Base-by-base conservation (phyloP, 78 protist species). In the slime mould (Dictyostelium discoideum) region DNA sequence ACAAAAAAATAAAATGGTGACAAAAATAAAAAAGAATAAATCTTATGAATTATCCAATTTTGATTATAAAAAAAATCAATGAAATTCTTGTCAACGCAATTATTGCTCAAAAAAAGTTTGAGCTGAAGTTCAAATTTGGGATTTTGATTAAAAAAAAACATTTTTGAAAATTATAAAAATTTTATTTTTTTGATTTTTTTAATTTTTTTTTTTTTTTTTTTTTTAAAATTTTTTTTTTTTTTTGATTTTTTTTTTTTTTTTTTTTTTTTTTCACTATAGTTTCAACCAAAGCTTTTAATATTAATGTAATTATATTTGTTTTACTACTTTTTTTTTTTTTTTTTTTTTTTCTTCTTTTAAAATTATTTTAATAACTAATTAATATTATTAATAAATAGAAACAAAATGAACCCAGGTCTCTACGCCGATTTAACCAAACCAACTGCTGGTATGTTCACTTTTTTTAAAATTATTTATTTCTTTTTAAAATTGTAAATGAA, bases 341-440 rank as follows among this genome's bases (percentile, higher is more conserved):
- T 16, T 16, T 72, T 7, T n/a, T n/a, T n/a, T 65, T 65, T n/a
- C n/a, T 20, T 65, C 8, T 65, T 65, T 65, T 65, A 16, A n/a
- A 65, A 65, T n/a, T n/a, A n/a, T n/a, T n/a, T 65, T 65, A 65
- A 0, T n/a, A n/a, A n/a, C 32, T 7, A n/a, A 65, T 3, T n/a
- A 65, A 18, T 44, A 7, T 44, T n/a, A 7, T 26, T 26, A 11
- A 29, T 29, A 73, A 40, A 29, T 46, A 37, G 10, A n/a, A n/a
- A 22, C 22, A 76, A 76, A 76, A 81, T 81, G 86, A 57, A 11
- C 74, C 73, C 81, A 74, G 80, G 42, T 24, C 13, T 88, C 57
- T 88, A 80, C 94, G 42, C 24, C 50, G 94, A 88, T 48, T 88
- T 88, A 57, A 65, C 85, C 65, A 88, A 88, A 81, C 40, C 73